These are phyloP conservation scores for Picochlorum sp. DNA, from an alignment of 139 green algal genomes.

Conservation along the genomic window DNA sequence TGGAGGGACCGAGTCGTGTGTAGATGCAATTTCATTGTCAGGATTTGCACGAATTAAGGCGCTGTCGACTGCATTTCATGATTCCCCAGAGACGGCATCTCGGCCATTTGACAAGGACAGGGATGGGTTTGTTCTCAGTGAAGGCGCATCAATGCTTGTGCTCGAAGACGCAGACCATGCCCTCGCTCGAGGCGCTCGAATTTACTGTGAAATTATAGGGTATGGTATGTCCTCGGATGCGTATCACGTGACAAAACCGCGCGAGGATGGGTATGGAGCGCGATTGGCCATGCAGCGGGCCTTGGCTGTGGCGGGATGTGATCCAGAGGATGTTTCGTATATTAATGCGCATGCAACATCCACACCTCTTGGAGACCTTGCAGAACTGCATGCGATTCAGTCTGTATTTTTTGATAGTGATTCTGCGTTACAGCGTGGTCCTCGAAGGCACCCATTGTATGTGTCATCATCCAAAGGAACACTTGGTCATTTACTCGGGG, in stretches of 20 bases:
- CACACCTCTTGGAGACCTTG: conserved; percentile 67
- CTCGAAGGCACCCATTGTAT: neutral
- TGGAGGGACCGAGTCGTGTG: conserved; percentile 71
- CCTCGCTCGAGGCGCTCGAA: conserved; percentile 23
- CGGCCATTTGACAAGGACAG: conserved; percentile 57
- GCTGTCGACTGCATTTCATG: conserved; percentile 44
- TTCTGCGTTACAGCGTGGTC: neutral
- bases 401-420: conserved; percentile 52
- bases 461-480: conserved; percentile 84
- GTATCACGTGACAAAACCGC: conserved; percentile 85
- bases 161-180: conserved; percentile 60
- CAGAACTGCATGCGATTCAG: conserved; percentile 63
- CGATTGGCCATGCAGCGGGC: conserved; percentile 51
- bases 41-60: conserved; percentile 76
- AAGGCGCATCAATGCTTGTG: conserved; percentile 69
- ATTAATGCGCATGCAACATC: conserved; percentile 89
- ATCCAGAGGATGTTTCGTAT: conserved; percentile 57
- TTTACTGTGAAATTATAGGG: conserved; percentile 75
- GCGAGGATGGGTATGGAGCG: conserved; percentile 44
- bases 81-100: conserved; percentile 34
- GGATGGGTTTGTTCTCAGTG: conserved; percentile 71
- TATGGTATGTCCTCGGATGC: conserved; percentile 84
- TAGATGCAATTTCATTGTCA: conserved; percentile 75
- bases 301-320: conserved; percentile 40
- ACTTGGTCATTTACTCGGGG: conserved; percentile 88